Conservation (phyloP, 1,284 basidiomycete genomes). For the Gomphus bonarii region DNA sequence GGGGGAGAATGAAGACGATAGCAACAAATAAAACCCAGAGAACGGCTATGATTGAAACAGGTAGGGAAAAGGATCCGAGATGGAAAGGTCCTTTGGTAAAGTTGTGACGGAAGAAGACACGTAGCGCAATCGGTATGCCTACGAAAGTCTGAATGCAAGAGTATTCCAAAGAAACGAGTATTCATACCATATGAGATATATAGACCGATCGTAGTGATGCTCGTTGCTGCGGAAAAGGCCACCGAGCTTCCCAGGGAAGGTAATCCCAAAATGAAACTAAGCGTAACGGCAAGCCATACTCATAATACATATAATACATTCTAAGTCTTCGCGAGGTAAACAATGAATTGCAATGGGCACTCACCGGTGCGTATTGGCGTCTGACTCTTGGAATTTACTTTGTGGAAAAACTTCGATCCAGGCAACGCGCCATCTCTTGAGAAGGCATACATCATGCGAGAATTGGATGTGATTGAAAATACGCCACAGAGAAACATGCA, state of each 20-base stretch:
- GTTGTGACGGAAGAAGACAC: slow-evolving; percentile 44
- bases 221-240: slow-evolving; percentile 65
- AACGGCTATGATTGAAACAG: slow-evolving; percentile 42
- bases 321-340: not conserved
- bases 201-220: slow-evolving; percentile 68
- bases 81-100: slow-evolving; percentile 68
- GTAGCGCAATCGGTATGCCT: slow-evolving; percentile 60
- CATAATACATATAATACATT: not conserved
- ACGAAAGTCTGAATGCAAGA: slow-evolving; percentile 9
- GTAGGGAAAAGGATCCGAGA: slow-evolving; percentile 49
- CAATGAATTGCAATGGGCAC: slow-evolving; percentile 10
- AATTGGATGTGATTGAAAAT: slow-evolving; percentile 69
- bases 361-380: slow-evolving; percentile 60
- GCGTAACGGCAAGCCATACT: slow-evolving; percentile 70
- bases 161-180: not conserved
- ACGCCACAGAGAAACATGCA: slow-evolving; percentile 69
- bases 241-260: slow-evolving; percentile 62
- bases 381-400: slow-evolving; percentile 46
- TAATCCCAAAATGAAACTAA: slow-evolving; percentile 65
- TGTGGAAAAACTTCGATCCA: slow-evolving; percentile 53
- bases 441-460: slow-evolving; percentile 74
- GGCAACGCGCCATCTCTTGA: slow-evolving; percentile 49
- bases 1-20: slow-evolving; percentile 57
- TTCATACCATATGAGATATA: slow-evolving; percentile 57
- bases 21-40: slow-evolving; percentile 54